phyloP scores from a whole-genome alignment of 768 basidiomycete genomes.

The Gloeostereum incarnatum region DNA sequence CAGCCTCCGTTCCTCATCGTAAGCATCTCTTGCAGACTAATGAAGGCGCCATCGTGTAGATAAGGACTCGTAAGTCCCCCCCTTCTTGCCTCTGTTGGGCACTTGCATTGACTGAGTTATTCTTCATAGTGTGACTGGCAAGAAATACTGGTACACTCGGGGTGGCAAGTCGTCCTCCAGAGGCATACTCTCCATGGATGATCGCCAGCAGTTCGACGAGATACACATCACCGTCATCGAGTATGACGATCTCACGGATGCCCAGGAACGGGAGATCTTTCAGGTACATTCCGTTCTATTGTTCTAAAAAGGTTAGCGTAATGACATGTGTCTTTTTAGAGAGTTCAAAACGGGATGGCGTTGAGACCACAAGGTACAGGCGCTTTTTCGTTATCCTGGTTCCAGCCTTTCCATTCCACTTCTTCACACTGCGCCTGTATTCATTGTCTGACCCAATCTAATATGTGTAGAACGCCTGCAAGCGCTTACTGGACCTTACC shows the following conservation, averaged over 20 bases:
- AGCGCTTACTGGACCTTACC: too few relatives aligned
- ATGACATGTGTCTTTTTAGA: too few relatives aligned
- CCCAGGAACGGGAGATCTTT: conserved; percentile 63
- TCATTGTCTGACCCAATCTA: too few relatives aligned
- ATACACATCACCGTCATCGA: conserved; percentile 45
- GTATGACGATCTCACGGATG: conserved; percentile 34
- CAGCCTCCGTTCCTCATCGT: conserved; percentile 41
- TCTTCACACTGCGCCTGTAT: too few relatives aligned
- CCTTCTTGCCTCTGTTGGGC: conserved; percentile 13
- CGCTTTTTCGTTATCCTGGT: neutral
- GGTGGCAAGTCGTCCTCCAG: conserved; percentile 8
- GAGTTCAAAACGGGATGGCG: too few relatives aligned
- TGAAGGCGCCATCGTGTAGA: conserved; percentile 30
- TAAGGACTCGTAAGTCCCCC: neutral
- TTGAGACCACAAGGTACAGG: too few relatives aligned
- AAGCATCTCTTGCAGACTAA: conserved; percentile 15
- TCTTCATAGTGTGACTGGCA: too few relatives aligned
- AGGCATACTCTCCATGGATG: conserved; percentile 16
- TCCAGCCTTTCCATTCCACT: neutral
- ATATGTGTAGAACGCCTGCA: too few relatives aligned
- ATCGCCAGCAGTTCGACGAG: conserved; percentile 26
- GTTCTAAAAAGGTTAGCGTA: too few relatives aligned
- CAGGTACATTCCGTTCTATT: conserved; percentile 26
- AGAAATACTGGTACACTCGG: conserved; percentile 27
- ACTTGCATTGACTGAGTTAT: too few relatives aligned